Conservation (phyloP, 2,329 filamentous ascomycete genomes). For the Scolecobasidium constrictum region DNA sequence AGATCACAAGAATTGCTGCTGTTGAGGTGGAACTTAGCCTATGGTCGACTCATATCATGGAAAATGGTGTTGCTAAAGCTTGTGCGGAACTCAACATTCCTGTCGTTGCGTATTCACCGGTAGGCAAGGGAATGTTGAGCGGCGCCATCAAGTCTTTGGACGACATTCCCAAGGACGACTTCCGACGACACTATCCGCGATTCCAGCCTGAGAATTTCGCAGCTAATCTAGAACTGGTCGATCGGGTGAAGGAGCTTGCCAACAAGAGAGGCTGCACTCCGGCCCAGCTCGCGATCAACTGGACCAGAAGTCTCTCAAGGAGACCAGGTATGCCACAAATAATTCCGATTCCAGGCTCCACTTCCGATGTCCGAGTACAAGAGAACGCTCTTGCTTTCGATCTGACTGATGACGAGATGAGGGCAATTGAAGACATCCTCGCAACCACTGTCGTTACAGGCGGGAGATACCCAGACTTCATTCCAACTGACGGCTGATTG, state of each 20-base stretch:
- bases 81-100: conserved; percentile 56
- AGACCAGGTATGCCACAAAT: conserved; percentile 30
- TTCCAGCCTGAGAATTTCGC: conserved; percentile 31
- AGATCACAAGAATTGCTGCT: conserved; percentile 44
- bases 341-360: conserved; percentile 32
- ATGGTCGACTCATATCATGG: conserved; percentile 45
- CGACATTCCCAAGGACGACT: conserved; percentile 16
- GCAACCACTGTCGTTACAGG: conserved; percentile 38
- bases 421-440: conserved; percentile 31
- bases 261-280: conserved; percentile 15
- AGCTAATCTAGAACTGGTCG: conserved; percentile 24
- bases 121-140: conserved; percentile 48
- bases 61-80: conserved; percentile 46
- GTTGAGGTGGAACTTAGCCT: conserved; percentile 52
- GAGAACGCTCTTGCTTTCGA: conserved; percentile 15
- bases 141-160: conserved; percentile 29
- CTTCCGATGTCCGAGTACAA: conserved; percentile 13
- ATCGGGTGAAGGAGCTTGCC: conserved; percentile 20
- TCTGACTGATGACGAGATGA: conserved; percentile 27
- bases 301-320: conserved; percentile 25
- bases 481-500: conserved; percentile 1
- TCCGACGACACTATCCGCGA: conserved; percentile 21
- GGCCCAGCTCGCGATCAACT: conserved; percentile 19
- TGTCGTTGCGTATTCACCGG: conserved; percentile 64
- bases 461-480: conserved; percentile 30